Evolutionary conservation across 176 grass and related monocot species (phyloP), one percentile per base, ranked within the genome.

Genomic region (Phyllostachys edulis): DNA sequence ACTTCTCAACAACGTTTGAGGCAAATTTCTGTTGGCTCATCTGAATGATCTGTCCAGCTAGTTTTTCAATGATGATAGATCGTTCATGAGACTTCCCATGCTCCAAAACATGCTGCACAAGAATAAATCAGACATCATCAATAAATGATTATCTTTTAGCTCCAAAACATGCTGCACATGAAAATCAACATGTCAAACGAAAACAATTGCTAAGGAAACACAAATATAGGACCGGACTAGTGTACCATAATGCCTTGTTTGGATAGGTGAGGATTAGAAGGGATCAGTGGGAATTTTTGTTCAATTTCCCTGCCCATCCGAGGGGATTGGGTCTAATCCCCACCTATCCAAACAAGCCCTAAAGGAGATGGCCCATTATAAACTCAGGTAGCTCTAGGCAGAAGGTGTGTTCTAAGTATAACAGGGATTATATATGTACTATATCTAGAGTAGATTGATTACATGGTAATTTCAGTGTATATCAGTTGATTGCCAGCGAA

Each of bases 11-110:
- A 60, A 97, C 94, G 73, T 97, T 97, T 67, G 94, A 97, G 74
- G 94, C 94, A 92, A 97, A 97, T 80, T 97, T 97, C 84, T 97
- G 94, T 79, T 94, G 90, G 80, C 94, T 97, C 94, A 97, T 97
- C 81, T 94, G 92, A 88, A 97, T 93, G 72, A 97, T 97, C 81
- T 94, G 90, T 49, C 94, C 94, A 82, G 94, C 92, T 85, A 97
- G 75, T 81, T 97, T 90, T 75, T 94, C 84, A 80, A 97, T 94
- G 76, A 97, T 94, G 60, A 89, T 63, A 52, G 94, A 89, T 66
- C 94, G 82, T 51, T 97, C 94, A 16, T 89, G 80, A 79, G 92
- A 84, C 71, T 97, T 97, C 23, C 94, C 94, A 42, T 97, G 92
- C 78, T 97, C 92, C 84, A 97, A 83, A 84, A 97, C 94, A 87